Percentiles rank a stretch among this genome's conserved stretches.
These are phyloP conservation scores for Sarcodon aspratus DNA, from an alignment of 768 basidiomycete species.

Conservation along the genomic window DNA sequence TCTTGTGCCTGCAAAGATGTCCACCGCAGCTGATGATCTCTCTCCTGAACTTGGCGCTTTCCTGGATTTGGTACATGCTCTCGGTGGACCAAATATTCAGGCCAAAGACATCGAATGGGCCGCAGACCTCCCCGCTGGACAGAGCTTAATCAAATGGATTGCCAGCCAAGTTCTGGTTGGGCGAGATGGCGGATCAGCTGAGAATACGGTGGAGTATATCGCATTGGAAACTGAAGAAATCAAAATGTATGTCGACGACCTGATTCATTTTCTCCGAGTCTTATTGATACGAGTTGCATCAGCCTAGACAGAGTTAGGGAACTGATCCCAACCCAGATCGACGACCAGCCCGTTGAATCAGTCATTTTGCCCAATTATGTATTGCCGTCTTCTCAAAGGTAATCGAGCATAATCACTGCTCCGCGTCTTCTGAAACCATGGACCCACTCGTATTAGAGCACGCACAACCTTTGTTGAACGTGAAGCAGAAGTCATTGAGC, in stretches of 20 bases:
- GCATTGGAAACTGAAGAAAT: conserved; percentile 21
- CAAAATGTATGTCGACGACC: conserved; percentile 11
- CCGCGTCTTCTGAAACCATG: background rate
- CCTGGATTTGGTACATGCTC: conserved; percentile 1
- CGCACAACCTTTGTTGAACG: conserved; percentile 12
- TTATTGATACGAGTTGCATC: too few relatives aligned
- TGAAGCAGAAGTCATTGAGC: conserved; percentile 19
- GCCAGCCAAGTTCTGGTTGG: conserved; percentile 13
- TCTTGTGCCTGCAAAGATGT: too few relatives aligned
- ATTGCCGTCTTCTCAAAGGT: too few relatives aligned
- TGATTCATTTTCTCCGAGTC: too few relatives aligned
- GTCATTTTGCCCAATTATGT: too few relatives aligned
- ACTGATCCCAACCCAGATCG: too few relatives aligned
- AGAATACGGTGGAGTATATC: conserved; percentile 16
- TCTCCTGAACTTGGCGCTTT: background rate
- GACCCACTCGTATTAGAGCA: conserved; percentile 8
- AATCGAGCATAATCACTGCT: background rate
- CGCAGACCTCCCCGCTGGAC: conserved; percentile 19
- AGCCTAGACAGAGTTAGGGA: too few relatives aligned
- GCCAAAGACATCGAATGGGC: conserved; percentile 23
- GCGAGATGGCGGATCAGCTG: background rate
- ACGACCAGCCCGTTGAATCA: too few relatives aligned
- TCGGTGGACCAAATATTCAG: conserved; percentile 20
- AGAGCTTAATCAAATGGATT: conserved; percentile 21
- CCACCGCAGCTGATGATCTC: too few relatives aligned